These are phyloP conservation scores for Backusella luteola DNA, from an alignment of 192 early-diverging fungal species.

Conservation along the genomic window DNA sequence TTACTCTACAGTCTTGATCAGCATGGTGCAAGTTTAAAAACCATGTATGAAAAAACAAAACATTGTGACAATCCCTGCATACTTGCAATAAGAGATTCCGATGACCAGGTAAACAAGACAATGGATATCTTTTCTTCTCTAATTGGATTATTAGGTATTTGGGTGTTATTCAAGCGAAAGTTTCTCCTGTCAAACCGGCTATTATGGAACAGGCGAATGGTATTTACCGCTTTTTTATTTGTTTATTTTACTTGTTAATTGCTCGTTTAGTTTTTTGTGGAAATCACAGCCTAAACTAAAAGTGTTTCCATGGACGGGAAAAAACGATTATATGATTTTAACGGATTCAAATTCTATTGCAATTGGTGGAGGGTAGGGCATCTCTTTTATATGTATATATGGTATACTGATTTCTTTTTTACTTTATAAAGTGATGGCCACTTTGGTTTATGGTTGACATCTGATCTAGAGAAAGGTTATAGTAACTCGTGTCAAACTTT, in stretches of 20 bases:
- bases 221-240: constrained; percentile 24
- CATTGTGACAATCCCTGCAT: constrained; percentile 60
- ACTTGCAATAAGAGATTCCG: constrained; percentile 67
- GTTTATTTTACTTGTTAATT: constrained; percentile 33
- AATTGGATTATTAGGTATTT: constrained; percentile 58
- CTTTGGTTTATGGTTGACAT: constrained; percentile 76
- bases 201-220: constrained; percentile 85
- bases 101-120: constrained; percentile 40
- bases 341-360: constrained; percentile 75
- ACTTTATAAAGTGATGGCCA: constrained; percentile 53
- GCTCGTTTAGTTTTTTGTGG: constrained; percentile 58
- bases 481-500: constrained; percentile 72
- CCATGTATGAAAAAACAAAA: constrained; percentile 64
- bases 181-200: constrained; percentile 58
- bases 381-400: neutral
- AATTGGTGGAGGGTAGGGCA: constrained; percentile 67
- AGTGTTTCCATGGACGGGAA: constrained; percentile 69
- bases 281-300: constrained; percentile 26
- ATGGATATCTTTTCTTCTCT: neutral
- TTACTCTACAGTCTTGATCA: constrained; percentile 91
- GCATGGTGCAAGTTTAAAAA: constrained; percentile 85
- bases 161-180: constrained; percentile 75
- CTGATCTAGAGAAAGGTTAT: constrained; percentile 68
- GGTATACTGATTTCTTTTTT: neutral
- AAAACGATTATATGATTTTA: constrained; percentile 78